Base-by-base conservation (phyloP, 75 land plant genomes). In the Sequoia sempervirens region DNA sequence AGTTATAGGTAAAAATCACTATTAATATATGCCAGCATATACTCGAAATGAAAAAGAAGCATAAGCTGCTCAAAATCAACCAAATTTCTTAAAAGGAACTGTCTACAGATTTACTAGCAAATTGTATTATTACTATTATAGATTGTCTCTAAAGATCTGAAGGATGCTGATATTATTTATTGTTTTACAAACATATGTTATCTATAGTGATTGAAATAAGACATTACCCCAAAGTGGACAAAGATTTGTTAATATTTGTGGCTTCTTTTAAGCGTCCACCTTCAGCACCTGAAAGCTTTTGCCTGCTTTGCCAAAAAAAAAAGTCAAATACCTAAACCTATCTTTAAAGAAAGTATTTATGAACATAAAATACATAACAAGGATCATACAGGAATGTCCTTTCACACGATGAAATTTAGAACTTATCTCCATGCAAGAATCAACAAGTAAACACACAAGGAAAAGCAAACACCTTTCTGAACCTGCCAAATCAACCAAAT, bases 401-500 rank as follows among this genome's bases (percentile, higher is more conserved):
- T 70, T 70, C 73, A 70, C 36, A 32, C 3, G 12, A 70, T 70
- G 14, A 13, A 14, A 70, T 61, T 61, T 26, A 61, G 9, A 61
- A 6, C n/a, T 28, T 61, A 61, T 61, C 66, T 61, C 8, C 66
- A 61, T 61, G 28, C 26, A 61, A 61, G n/a, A 61, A 61, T 0
- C 1, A n/a, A 61, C n/a, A 61, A 61, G 8, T 50, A 50, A 50
- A 12, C 53, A 50, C 53, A 50, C 15, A 38, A n/a, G 36, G 20
- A 2, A 32, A 80, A 40, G 26, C 10, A 83, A 72, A 47, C 76
- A 92, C 93, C 93, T 87, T 81, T 92, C 93, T 58, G 93, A 92
- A 34, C 93, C 93, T 40, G 93, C 93, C 64, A 92, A 87, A 84
- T 92, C 93, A 58, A 92, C 93, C 34, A 92, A 85, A 86, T 92